These are phyloP conservation scores for Coccomyxa sp. DNA, from an alignment of 139 green algal genomes.

Conservation along the genomic window DNA sequence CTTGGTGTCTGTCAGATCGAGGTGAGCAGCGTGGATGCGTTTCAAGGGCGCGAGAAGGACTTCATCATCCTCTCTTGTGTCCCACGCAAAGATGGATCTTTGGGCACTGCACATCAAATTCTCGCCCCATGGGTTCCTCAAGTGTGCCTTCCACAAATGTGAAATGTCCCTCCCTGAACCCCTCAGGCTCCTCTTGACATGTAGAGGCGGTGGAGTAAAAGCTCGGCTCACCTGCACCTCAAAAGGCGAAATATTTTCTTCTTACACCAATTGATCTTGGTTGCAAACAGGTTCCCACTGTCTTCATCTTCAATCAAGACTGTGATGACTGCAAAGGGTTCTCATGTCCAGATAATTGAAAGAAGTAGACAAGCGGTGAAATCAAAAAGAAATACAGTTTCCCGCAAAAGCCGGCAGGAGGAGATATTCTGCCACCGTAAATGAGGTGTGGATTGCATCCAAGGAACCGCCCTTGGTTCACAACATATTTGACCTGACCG, in stretches of 20 bases:
- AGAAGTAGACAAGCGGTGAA: background rate
- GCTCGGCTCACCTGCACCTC: conserved; percentile 25
- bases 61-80: conserved; percentile 98
- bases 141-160: conserved; percentile 62
- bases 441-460: conserved; percentile 49
- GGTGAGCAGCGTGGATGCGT: conserved; percentile 77
- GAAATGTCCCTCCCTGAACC: conserved; percentile 73
- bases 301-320: background rate
- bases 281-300: background rate
- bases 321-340: background rate
- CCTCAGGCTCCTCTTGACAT: conserved; percentile 16
- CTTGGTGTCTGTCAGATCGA: conserved; percentile 45
- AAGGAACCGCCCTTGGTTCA: conserved; percentile 48
- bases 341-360: background rate
- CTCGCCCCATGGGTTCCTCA: conserved; percentile 8
- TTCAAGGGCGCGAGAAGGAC: conserved; percentile 96
- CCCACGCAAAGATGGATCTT: conserved; percentile 11
- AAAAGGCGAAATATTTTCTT: background rate
- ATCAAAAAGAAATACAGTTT: background rate
- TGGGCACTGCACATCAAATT: conserved; percentile 35
- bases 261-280: background rate
- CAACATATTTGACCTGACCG: conserved; percentile 37
- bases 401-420: no score
- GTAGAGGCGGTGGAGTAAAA: no score
- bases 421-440: conserved; percentile 2